These are phyloP conservation scores for Hyaloscypha variabilis DNA, from an alignment of 495 filamentous ascomycete species.

Conservation along the genomic window DNA sequence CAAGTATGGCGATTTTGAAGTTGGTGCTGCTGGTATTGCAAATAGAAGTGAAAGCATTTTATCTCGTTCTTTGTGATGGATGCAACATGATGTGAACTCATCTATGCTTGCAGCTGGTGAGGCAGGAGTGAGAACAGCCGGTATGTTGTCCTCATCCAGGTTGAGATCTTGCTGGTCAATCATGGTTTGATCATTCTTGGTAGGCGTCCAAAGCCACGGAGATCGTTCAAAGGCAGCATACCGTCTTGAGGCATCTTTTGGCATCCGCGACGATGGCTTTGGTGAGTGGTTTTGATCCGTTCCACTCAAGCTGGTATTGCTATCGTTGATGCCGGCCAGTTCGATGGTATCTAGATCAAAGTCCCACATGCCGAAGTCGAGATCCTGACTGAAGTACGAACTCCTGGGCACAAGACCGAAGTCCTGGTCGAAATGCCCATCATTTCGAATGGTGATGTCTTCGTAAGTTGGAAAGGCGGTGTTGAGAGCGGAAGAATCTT, in stretches of 20 bases:
- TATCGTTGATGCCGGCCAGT: neutral
- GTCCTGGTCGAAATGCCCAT: neutral
- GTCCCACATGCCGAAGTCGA: conserved; percentile 22
- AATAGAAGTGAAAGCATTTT: neutral
- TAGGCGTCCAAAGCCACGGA: conserved; percentile 23
- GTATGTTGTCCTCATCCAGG: conserved; percentile 17
- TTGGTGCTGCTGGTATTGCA: neutral
- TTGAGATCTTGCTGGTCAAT: conserved; percentile 21
- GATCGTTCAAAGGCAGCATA: conserved; percentile 24
- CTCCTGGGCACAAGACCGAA: conserved; percentile 8
- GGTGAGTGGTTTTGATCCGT: neutral
- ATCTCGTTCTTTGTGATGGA: conserved; percentile 1
- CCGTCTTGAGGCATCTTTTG: conserved; percentile 2
- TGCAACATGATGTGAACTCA: conserved; percentile 9
- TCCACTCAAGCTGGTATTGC: neutral
- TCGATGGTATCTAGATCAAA: conserved; percentile 15
- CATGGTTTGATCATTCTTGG: conserved; percentile 13
- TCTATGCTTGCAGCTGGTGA: neutral
- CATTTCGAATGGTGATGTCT: neutral
- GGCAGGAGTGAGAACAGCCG: conserved; percentile 5
- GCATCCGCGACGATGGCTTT: neutral
- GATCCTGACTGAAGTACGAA: conserved; percentile 10
- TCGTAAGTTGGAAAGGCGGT: neutral
- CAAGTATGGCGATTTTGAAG: neutral
- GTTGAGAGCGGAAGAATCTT: neutral